A percentile compares a stretch with the other conserved stretches of the same genome.
phyloP scores from a whole-genome alignment of 345 rosid species.

The Bretschneidera sinensis region DNA sequence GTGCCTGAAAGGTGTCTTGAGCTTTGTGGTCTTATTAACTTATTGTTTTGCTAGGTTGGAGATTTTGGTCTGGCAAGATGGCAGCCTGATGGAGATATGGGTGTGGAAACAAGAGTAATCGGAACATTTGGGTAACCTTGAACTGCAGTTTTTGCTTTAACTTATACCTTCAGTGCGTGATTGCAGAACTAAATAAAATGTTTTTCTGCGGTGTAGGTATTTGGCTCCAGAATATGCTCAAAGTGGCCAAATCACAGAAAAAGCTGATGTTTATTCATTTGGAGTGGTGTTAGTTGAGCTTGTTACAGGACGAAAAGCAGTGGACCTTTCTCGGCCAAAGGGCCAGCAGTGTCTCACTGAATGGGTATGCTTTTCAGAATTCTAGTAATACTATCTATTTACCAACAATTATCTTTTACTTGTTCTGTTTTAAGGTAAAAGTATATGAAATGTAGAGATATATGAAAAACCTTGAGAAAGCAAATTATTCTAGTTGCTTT shows the following conservation, averaged over 20 bases:
- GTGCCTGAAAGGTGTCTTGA: neutral
- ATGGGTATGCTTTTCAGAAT: conserved; percentile 58
- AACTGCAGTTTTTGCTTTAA: conserved; percentile 8
- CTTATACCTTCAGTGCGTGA: conserved; percentile 4
- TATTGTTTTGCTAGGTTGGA: conserved; percentile 59
- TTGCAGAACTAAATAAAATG: neutral
- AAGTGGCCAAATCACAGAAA: conserved; percentile 96
- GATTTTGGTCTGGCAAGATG: conserved; percentile 99
- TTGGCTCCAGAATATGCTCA: conserved; percentile 99
- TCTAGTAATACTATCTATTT: conserved; percentile 10
- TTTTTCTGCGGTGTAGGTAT: conserved; percentile 52
- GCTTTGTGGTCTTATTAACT: conserved; percentile 6
- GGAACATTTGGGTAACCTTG: conserved; percentile 92
- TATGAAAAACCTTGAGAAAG: neutral
- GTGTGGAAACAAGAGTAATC: conserved; percentile 93
- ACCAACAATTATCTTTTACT: neutral
- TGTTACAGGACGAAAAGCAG: conserved; percentile 93
- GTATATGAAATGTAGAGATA: neutral
- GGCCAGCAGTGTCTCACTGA: conserved; percentile 98
- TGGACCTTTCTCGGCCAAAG: conserved; percentile 83
- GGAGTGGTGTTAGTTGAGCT: conserved; percentile 97
- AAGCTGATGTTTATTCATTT: conserved; percentile 95
- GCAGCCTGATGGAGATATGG: conserved; percentile 99
- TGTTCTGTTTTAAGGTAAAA: neutral
- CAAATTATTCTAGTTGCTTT: neutral